Percentiles rank a stretch among this genome's conserved stretches.
These are phyloP conservation scores for Vitellaria paradoxa DNA, from an alignment of 179 eudicot species.

Conservation along the genomic window DNA sequence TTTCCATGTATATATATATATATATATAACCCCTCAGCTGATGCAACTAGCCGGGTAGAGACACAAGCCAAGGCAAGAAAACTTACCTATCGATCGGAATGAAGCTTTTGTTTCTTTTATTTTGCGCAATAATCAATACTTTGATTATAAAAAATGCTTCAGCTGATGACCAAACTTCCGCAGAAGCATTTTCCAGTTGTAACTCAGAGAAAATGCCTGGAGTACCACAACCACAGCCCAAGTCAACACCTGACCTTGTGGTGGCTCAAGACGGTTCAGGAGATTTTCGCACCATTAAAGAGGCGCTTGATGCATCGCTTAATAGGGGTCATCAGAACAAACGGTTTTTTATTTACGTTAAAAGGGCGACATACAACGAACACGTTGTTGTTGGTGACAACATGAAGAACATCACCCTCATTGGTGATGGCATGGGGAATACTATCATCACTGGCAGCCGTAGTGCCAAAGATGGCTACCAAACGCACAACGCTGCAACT, in stretches of 20 bases:
- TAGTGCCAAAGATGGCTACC: neutral
- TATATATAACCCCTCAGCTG: neutral
- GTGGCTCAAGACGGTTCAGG: conserved; percentile 34
- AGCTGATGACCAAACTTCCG: neutral
- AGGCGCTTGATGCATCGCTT: conserved; percentile 24
- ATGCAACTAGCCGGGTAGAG: neutral
- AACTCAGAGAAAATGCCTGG: too few relatives aligned
- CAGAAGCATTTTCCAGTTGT: neutral
- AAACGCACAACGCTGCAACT: conserved; percentile 22
- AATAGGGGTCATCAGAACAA: neutral
- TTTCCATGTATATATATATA: neutral
- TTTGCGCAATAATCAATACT: neutral
- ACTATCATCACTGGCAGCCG: conserved; percentile 35
- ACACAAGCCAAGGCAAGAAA: neutral
- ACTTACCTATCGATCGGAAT: neutral
- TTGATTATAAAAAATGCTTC: conserved; percentile 6
- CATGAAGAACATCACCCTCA: conserved; percentile 17
- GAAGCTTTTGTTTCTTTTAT: conserved; percentile 9
- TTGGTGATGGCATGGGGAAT: conserved; percentile 27
- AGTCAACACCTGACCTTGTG: neutral
- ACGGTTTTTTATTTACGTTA: conserved; percentile 17
- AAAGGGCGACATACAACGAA: conserved; percentile 23
- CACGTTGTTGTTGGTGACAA: conserved; percentile 11
- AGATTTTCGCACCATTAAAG: conserved; percentile 18
- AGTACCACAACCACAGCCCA: too few relatives aligned